Base-by-base conservation (phyloP, 305 asterid species). In the Plantago coronopus region DNA sequence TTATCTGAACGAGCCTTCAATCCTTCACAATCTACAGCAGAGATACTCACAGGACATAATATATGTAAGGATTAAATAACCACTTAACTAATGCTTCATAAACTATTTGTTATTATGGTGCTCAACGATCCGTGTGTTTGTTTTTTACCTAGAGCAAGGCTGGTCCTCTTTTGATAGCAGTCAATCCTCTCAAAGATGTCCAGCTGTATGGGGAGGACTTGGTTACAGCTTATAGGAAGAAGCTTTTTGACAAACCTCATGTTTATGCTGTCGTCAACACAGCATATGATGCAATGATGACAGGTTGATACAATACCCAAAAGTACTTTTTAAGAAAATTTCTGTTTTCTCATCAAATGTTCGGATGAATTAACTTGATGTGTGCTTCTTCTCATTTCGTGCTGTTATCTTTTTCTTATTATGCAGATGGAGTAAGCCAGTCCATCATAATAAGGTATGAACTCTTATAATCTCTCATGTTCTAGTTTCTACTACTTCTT, bases 1-100 rank as follows among this genome's bases (percentile, higher is more conserved):
- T 73, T 89, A 83, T 77, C 76, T 91, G 78, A 89, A 89, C 15
- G 95, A 89, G 79, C 97, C 97, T 69, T 93, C 98, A 57, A 86
- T 93, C 76, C 83, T 93, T 71, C 87, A 89, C 77, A 93, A 87
- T 76, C 91, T 93, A 70, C 86, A 82, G 49, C 50, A 68, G 72
- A 81, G 97, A 82, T 87, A 81, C 76, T 70, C 79, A 10, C 82
- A 50, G 37, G 88, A 83, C 74, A 76, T 65, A n/a, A 73, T 87
- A 72, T 93, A 93, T 76, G 98, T 93, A 74, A 65, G 89, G 72
- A 40, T 57, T 22, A 48, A 58, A 53, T 11, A n/a, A 53, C 17
- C 72, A 61, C 27, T 62, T 57, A 17, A 62, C 10, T 54, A 42
- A 48, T 53, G 67, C 51, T 61, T 51, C 20, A 1, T 23, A 17